A percentile compares a stretch with the other conserved stretches of the same genome.
Conservation (phyloP, 768 basidiomycete genomes). For the Gloeopeniophorella convolvens region DNA sequence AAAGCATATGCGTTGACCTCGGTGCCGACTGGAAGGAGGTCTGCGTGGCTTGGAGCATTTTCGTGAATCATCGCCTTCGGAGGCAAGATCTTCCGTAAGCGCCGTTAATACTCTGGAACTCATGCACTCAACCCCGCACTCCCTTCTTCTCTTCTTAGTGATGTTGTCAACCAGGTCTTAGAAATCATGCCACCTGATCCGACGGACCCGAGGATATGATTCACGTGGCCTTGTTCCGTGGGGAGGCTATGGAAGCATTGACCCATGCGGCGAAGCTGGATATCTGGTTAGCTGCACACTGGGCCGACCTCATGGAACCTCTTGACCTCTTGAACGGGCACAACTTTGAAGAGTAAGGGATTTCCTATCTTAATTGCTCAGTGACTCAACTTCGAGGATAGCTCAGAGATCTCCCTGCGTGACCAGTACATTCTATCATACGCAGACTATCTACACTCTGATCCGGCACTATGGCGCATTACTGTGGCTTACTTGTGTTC, state of each 20-base stretch:
- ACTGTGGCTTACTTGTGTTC: conserved; percentile 86
- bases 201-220: conserved; percentile 74
- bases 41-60: conserved; percentile 81
- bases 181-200: conserved; percentile 72
- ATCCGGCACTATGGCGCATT: conserved; percentile 82
- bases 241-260: conserved; percentile 59
- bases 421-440: conserved; percentile 79
- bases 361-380: background rate
- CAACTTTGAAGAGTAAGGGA: conserved; percentile 51
- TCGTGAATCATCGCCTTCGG: conserved; percentile 73
- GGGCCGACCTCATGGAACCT: conserved; percentile 82
- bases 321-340: conserved; percentile 50
- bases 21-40: conserved; percentile 90
- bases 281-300: conserved; percentile 82
- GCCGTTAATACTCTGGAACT: too few species aligned
- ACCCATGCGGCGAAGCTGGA: conserved; percentile 66
- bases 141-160: conserved; percentile 35
- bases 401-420: conserved; percentile 31
- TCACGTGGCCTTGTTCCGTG: conserved; percentile 65
- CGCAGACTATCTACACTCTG: conserved; percentile 75
- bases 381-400: conserved; percentile 2
- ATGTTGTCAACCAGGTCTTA: conserved; percentile 54
- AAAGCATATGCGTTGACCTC: conserved; percentile 69
- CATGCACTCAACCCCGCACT: too few species aligned
- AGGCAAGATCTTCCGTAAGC: conserved; percentile 84